A percentile compares a stretch with the other conserved stretches of the same genome.
Evolutionary conservation across 371 early-diverging fungal genomes (phyloP).

Genomic region (Mortierella sp.): DNA sequence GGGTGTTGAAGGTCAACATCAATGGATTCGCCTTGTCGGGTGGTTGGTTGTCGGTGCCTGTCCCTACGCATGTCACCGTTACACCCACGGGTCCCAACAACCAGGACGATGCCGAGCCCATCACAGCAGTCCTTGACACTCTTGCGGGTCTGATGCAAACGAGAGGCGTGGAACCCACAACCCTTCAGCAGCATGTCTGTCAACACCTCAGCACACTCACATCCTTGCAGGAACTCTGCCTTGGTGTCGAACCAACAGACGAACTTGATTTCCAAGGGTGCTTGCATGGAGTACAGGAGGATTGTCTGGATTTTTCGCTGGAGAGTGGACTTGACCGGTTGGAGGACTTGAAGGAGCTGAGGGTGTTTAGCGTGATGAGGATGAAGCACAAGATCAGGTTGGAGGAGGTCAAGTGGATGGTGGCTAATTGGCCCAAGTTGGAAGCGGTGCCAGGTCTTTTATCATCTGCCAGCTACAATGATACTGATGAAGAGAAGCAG

Average conservation of each 20-base stretch:
- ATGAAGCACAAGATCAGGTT: slow-evolving; percentile 6
- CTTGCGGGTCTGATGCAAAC: neutral
- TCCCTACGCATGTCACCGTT: neutral
- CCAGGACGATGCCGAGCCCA: neutral
- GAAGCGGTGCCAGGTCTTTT: neutral
- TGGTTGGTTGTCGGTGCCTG: neutral
- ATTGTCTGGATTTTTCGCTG: neutral
- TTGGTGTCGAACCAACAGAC: neutral
- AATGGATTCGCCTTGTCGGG: neutral
- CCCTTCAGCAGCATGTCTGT: neutral
- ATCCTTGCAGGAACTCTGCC: neutral
- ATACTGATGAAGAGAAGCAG: neutral
- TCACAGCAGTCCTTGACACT: neutral
- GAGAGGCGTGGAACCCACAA: neutral
- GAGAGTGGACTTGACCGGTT: neutral
- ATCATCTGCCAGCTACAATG: neutral
- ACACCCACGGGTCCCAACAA: neutral
- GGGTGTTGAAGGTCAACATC: slow-evolving; percentile 6
- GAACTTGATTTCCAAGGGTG: neutral
- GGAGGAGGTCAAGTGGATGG: slow-evolving; percentile 1
- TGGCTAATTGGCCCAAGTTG: neutral
- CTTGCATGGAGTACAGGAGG: neutral
- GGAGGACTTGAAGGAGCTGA: neutral
- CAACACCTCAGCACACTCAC: neutral
- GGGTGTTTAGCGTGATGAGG: neutral